Base-by-base conservation (phyloP, 768 basidiomycete species). In the Tephrocybe sp. region DNA sequence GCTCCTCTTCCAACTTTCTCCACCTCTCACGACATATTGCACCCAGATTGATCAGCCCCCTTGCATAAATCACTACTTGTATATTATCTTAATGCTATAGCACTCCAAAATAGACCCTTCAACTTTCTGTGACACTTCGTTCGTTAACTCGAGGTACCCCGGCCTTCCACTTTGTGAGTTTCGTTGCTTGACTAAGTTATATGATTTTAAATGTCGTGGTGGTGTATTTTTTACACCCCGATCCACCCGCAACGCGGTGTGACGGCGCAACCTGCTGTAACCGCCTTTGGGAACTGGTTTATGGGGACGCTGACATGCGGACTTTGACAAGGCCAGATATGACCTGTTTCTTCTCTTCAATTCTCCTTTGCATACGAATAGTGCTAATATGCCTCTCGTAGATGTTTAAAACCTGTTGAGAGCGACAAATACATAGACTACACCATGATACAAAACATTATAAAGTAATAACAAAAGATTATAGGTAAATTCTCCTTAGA, bases 261-360 rank as follows among this genome's bases (percentile, higher is more conserved):
- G 40, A 36, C 21, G 12, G 28, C 45, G 35, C 19, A 21, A n/a
- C 52, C 52, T 59, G 61, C 60, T 69, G 76, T 86, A 86, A 76
- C 82, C 78, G 69, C 60, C 58, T 54, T 59, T 49, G 25, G 47
- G 60, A 53, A 55, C 72, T 70, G 80, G 83, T 85, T 84, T 82
- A 74, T 61, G 50, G 59, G 46, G 41, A 57, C 54, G 59, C 65
- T 56, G 57, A 69, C 19, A 57, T 87, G 88, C 73, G 66, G 88
- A 90, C 16, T 64, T 68, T 62, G 77, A 79, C 77, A 75, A 91
- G 89, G 89, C 89, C 89, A 92, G 89, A 91, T 89, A 85, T 92
- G 89, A 92, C 70, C 72, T 48, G 51, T 44, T 53, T 51, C 49
- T 41, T 47, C 43, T 3, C 24, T 32, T 47, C 13, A 24, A 25